Base-by-base conservation (phyloP, 345 rosid species). In the Bruguiera parviflora region DNA sequence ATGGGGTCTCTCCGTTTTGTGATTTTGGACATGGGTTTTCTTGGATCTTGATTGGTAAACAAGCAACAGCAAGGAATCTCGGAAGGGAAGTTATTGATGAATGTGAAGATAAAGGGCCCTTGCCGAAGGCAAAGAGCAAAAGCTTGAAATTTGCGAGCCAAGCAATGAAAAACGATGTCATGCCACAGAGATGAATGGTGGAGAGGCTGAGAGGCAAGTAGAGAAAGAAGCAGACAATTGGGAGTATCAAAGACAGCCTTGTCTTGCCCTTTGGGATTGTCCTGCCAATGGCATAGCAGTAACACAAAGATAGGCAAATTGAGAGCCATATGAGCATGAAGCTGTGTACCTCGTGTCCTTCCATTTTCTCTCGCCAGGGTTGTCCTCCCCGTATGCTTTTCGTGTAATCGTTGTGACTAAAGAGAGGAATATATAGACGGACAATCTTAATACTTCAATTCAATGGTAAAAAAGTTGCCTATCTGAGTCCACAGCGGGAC, bases 111-210 rank as follows among this genome's bases (percentile, higher is more conserved):
- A 74, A 24, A 24, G 77, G 77, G 33, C 72, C 72, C 28, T 39
- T 18, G 22, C 64, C 77, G 19, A 68, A 68, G 24, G 68, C 62
- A 60, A 39, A 68, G 47, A 74, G 77, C 3, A 67, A 15, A 37
- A 74, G 68, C 58, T 74, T 73, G 71, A 73, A 73, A 56, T 73
- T 73, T 4, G 66, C 71, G 33, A 73, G 77, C 71, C 77, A 73
- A 21, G 68, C 27, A 68, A 74, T 24, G 59, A 67, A 74, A 56
- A 74, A 74, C 5, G 68, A 43, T 7, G 72, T 73, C 13, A 56
- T 21, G 16, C 77, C 72, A 0, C 58, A 35, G 22, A 74, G 52
- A 46, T 55, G 51, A 2, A 32, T 21, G n/a, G 68, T 35, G 25
- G 46, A 22, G 58, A 74, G 64, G 21, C 57, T 28, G 33, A 74